Evolutionary conservation across 345 rosid species (phyloP).

Genomic region (Salix koriyanagi): DNA sequence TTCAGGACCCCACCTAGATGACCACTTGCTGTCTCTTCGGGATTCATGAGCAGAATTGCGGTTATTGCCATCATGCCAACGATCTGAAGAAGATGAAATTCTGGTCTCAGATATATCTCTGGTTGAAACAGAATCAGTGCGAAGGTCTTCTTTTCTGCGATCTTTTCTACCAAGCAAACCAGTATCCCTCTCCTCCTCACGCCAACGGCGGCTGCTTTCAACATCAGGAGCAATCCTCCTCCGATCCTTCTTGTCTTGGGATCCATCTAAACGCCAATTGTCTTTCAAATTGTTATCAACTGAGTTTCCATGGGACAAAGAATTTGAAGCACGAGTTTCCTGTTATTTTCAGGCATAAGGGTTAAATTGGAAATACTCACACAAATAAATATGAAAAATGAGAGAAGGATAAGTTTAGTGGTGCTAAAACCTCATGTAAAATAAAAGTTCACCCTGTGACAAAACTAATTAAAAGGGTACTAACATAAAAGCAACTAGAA

Average conservation of each 20-base stretch:
- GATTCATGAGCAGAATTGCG: slow-evolving; percentile 67
- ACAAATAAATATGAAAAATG: neutral
- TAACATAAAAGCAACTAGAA: neutral
- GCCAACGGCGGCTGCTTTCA: slow-evolving; percentile 68
- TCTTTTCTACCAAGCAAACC: slow-evolving; percentile 63
- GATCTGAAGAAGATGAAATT: slow-evolving; percentile 52
- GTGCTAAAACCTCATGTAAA: neutral
- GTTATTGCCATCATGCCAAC: slow-evolving; percentile 56
- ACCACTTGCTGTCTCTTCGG: slow-evolving; percentile 88
- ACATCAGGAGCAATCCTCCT: slow-evolving; percentile 44
- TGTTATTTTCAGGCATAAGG: slow-evolving; percentile 13
- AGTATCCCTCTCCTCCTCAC: slow-evolving; percentile 81
- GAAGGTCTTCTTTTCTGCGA: slow-evolving; percentile 56
- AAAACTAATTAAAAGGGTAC: neutral
- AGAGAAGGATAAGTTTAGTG: neutral
- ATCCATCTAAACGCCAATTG: slow-evolving; percentile 62
- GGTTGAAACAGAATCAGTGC: slow-evolving; percentile 34
- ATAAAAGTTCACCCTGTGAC: slow-evolving; percentile 7
- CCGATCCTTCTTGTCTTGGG: slow-evolving; percentile 65
- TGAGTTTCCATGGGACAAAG: slow-evolving; percentile 35
- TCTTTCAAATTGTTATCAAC: slow-evolving; percentile 53
- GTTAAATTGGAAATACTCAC: neutral
- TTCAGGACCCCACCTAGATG: slow-evolving; percentile 97
- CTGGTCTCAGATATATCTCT: slow-evolving; percentile 54
- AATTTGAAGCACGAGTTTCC: slow-evolving; percentile 46